phyloP scores from a whole-genome alignment of 108 stramenopile genomes.

The Schizochytrium sp. region DNA sequence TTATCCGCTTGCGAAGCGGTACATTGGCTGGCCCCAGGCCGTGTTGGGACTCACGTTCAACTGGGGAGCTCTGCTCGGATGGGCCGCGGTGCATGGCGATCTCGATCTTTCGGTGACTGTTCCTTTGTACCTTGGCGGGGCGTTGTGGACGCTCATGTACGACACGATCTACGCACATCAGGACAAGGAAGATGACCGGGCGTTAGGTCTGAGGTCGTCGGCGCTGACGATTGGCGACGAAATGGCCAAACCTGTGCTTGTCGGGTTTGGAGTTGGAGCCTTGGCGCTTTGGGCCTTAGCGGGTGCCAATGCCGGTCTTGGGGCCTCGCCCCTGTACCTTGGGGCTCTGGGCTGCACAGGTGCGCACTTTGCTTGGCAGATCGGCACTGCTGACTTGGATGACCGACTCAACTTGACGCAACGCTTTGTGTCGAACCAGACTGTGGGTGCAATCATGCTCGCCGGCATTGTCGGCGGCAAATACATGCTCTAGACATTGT shows the following conservation, averaged over 20 bases:
- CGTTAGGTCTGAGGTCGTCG: slow-evolving; percentile 75
- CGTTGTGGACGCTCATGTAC: slow-evolving; percentile 92
- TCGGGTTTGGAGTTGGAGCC: slow-evolving; percentile 32
- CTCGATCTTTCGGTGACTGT: slow-evolving; percentile 60
- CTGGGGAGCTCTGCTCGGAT: slow-evolving; percentile 88
- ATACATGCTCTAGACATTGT: background rate
- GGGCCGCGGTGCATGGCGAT: slow-evolving; percentile 58
- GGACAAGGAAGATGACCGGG: slow-evolving; percentile 81
- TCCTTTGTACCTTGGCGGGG: slow-evolving; percentile 74
- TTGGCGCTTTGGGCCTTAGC: background rate
- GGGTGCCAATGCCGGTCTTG: background rate
- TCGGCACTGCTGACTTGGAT: slow-evolving; percentile 38
- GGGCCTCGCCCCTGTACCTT: slow-evolving; percentile 23
- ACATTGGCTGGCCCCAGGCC: slow-evolving; percentile 81
- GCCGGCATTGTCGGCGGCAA: slow-evolving; percentile 30
- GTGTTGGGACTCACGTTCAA: slow-evolving; percentile 92
- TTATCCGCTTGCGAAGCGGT: slow-evolving; percentile 92
- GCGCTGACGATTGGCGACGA: slow-evolving; percentile 76
- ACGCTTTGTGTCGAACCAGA: slow-evolving; percentile 34
- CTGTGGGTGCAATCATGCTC: slow-evolving; percentile 30
- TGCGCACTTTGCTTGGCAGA: slow-evolving; percentile 41
- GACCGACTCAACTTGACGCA: slow-evolving; percentile 29
- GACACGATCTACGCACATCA: slow-evolving; percentile 98
- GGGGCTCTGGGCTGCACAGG: slow-evolving; percentile 26
- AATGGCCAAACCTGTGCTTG: slow-evolving; percentile 53